A percentile compares a stretch with the other conserved stretches of the same genome.
Conservation (phyloP, 108 stramenopile genomes). For the Tribonema minus region DNA sequence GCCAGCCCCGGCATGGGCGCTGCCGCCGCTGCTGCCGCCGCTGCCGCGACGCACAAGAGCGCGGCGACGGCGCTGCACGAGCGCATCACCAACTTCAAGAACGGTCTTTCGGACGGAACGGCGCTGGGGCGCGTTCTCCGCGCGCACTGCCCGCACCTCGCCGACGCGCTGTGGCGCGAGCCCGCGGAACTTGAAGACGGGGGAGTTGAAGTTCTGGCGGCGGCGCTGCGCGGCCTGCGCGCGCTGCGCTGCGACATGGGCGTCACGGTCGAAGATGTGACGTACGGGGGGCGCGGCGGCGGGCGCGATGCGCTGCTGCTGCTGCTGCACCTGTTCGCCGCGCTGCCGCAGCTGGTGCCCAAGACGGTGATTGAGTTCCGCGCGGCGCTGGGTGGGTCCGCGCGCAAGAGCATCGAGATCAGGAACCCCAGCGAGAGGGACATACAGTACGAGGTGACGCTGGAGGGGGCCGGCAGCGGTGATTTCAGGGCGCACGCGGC, state of each 20-base stretch:
- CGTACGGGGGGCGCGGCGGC: background rate
- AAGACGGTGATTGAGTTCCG: constrained; percentile 58
- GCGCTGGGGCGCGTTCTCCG: constrained; percentile 42
- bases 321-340: constrained; percentile 31
- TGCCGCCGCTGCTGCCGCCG: no score
- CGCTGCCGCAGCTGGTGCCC: constrained; percentile 58
- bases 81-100: constrained; percentile 40
- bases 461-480: no score
- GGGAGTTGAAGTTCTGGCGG: no score
- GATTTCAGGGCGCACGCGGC: no score
- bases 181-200: no score
- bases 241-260: constrained; percentile 24
- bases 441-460: constrained; percentile 46
- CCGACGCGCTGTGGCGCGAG: no score
- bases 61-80: constrained; percentile 4
- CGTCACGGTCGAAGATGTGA: constrained; percentile 12
- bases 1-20: no score
- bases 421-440: constrained; percentile 47
- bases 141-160: constrained; percentile 38
- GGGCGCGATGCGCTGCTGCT: constrained; percentile 14
- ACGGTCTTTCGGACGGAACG: constrained; percentile 22
- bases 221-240: no score
- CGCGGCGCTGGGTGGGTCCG: constrained; percentile 45
- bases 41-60: no score
- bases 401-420: constrained; percentile 59